These are phyloP conservation scores for Terfezia claveryi DNA, from an alignment of 495 filamentous ascomycete species.

Conservation along the genomic window DNA sequence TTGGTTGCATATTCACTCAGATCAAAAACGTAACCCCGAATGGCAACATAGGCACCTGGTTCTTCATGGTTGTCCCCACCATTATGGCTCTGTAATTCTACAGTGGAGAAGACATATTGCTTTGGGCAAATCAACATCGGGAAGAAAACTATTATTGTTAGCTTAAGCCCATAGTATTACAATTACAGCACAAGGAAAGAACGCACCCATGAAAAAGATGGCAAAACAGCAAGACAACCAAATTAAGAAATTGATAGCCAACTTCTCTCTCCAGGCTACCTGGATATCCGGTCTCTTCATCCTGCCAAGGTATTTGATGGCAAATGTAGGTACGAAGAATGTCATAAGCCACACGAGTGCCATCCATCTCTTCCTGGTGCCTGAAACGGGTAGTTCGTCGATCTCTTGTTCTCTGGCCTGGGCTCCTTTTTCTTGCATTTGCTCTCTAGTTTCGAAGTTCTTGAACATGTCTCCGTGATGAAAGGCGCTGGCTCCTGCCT, in stretches of 20 bases:
- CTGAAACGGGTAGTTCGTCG: slow-evolving; percentile 53
- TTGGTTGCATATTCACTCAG: slow-evolving; percentile 45
- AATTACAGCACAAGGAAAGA: slow-evolving; percentile 15
- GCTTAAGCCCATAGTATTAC: slow-evolving; percentile 2
- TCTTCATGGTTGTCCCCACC: slow-evolving; percentile 26
- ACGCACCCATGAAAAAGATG: slow-evolving; percentile 44
- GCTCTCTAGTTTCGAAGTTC: slow-evolving; percentile 76
- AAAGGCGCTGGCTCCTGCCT: slow-evolving; percentile 72
- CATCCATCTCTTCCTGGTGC: slow-evolving; percentile 81
- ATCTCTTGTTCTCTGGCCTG: slow-evolving; percentile 78
- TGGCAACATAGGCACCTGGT: slow-evolving; percentile 42
- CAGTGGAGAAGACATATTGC: slow-evolving; percentile 64
- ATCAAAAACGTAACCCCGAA: slow-evolving; percentile 79
- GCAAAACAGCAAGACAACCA: slow-evolving; percentile 66
- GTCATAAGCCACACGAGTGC: slow-evolving; percentile 69
- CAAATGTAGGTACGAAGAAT: slow-evolving; percentile 67
- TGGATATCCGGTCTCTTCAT: slow-evolving; percentile 91
- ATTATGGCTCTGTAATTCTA: slow-evolving; percentile 50
- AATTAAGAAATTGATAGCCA: slow-evolving; percentile 95
- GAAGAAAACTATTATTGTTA: slow-evolving; percentile 45
- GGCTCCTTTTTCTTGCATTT: slow-evolving; percentile 89
- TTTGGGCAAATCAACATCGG: slow-evolving; percentile 75
- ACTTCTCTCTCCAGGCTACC: slow-evolving; percentile 84
- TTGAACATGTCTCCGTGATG: slow-evolving; percentile 92
- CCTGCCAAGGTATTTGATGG: slow-evolving; percentile 52